Base-by-base conservation (phyloP, 495 filamentous ascomycete species). In the Penicillium lagena region DNA sequence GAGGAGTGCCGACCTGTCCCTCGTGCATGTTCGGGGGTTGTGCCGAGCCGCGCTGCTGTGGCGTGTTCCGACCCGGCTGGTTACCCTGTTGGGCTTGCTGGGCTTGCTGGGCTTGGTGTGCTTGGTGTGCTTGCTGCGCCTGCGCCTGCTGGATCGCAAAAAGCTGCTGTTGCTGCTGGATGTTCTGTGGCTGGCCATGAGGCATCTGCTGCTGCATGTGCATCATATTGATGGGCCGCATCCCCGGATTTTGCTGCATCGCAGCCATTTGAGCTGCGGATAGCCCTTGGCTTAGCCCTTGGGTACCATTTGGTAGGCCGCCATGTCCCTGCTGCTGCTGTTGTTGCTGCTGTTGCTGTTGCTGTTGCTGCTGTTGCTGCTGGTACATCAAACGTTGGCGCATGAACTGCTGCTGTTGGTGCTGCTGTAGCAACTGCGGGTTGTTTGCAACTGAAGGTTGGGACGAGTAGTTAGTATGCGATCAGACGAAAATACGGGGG, bases 241-340 rank as follows among this genome's bases (percentile, higher is more conserved):
- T 72, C 37, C 51, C 59, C n/a, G 61, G 60, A 30, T 70, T 72
- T 7, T 51, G 65, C 43, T 76, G 70, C 69, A 85, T 77, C 17
- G 77, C 73, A 36, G 71, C 67, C 49, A 78, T 67, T 44, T 83
- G 79, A 27, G 72, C 72, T 22, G 71, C 64, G 45, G 52, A 81
- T 42, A 85, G 63, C 22, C 66, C 67, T 45, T 77, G 79, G 22
- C 80, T 81, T 42, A 85, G 63, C 22, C 66, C 67, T 45, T 77
- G 79, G 22, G 81, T 77, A 12, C 77, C 79, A 56, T 85, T 80
- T 14, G 77, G 77, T 52, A 83, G 64, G 28, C 66, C 71, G 30
- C 68, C 63, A 27, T 78, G 77, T 27, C 66, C 73, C 34, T 72
- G 73, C 17, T 72, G 71, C 13, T 75, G 73, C 46, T 74, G 76